Evolutionary conservation across 805 yeast genomes (phyloP), one percentile per base, ranked within the genome.

Genomic region (Ogataea trehalophila): DNA sequence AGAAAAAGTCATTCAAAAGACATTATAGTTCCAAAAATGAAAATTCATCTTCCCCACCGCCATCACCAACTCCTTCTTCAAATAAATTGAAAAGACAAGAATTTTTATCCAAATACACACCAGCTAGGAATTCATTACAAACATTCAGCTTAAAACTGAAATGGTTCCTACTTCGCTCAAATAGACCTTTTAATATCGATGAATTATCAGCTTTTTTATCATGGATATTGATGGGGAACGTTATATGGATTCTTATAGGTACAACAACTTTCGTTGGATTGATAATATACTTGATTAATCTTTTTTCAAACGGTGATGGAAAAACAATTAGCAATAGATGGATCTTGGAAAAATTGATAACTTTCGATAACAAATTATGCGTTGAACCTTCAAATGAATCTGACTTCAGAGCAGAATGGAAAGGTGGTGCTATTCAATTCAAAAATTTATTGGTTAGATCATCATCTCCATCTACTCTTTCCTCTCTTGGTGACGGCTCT

Each of bases 221-320:
- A 5, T 79, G 81, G 81, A 60, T 77, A 13, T 69, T 79, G 31
- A 75, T 79, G 80, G 83, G 83, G 0, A 75, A 78, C 54, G 62
- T 77, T 18, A 58, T 79, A 35, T 78, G 81, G 81, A 66, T 79
- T 16, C 58, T 77, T 14, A 63, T 79, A 46, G 83, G 83, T 4
- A 79, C 84, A 3, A 79, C 84, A 8, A 79, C 83, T 1, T 79
- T 78, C 57, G 73, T 72, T 8, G 72, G 80, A 35, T 66, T 71
- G 33, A 51, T 73, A 6, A 67, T 79, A 58, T 76, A 77, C 55
- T 54, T 74, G 1, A 60, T 75, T 4, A 73, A 78, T 52, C 53
- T 44, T 17, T 16, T 44, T 9, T 39, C 46, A 20, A 39, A 39
- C 26, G 33, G 45, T 66, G 44, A 52, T 56, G 20, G 65, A 61